A percentile compares a stretch with the other conserved stretches of the same genome.
Evolutionary conservation across 2,329 filamentous ascomycete genomes (phyloP).

Genomic region (Periconia sp.): DNA sequence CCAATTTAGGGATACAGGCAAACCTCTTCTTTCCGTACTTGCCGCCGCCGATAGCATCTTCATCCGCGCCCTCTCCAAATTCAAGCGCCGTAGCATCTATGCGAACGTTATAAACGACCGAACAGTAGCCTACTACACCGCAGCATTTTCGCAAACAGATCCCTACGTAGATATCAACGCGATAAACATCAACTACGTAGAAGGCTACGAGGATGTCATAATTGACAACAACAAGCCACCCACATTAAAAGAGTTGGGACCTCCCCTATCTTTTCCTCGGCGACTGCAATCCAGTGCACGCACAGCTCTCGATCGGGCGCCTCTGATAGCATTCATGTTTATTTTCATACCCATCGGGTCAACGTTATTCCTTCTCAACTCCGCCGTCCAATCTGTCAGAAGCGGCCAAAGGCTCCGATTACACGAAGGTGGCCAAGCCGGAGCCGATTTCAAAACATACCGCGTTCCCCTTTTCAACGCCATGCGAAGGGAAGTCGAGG

Average conservation of each 20-base stretch:
- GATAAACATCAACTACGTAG: slow-evolving; percentile 71
- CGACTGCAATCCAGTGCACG: slow-evolving; percentile 38
- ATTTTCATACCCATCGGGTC: slow-evolving; percentile 75
- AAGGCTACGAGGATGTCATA: slow-evolving; percentile 74
- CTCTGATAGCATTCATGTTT: slow-evolving; percentile 65
- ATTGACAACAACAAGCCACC: slow-evolving; percentile 69
- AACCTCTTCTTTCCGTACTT: slow-evolving; percentile 76
- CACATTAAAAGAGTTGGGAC: slow-evolving; percentile 46
- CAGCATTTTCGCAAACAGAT: slow-evolving; percentile 73
- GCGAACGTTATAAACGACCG: slow-evolving; percentile 86
- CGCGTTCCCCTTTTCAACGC: slow-evolving; percentile 74
- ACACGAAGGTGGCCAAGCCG: slow-evolving; percentile 71
- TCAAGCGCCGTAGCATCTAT: slow-evolving; percentile 77
- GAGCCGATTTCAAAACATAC: slow-evolving; percentile 69
- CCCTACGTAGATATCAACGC: slow-evolving; percentile 71
- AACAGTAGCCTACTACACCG: slow-evolving; percentile 81
- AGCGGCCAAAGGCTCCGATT: slow-evolving; percentile 74
- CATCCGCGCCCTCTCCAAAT: slow-evolving; percentile 73
- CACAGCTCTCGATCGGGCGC: slow-evolving; percentile 56
- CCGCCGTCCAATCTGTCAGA: slow-evolving; percentile 72
- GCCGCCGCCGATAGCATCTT: slow-evolving; percentile 86
- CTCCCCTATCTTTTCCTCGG: slow-evolving; percentile 35
- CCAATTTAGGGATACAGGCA: slow-evolving; percentile 78
- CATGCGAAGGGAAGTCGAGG: slow-evolving; percentile 74
- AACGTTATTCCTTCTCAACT: slow-evolving; percentile 72